Evolutionary conservation across 345 rosid species (phyloP).

Genomic region (Eucalyptus tenuipes): DNA sequence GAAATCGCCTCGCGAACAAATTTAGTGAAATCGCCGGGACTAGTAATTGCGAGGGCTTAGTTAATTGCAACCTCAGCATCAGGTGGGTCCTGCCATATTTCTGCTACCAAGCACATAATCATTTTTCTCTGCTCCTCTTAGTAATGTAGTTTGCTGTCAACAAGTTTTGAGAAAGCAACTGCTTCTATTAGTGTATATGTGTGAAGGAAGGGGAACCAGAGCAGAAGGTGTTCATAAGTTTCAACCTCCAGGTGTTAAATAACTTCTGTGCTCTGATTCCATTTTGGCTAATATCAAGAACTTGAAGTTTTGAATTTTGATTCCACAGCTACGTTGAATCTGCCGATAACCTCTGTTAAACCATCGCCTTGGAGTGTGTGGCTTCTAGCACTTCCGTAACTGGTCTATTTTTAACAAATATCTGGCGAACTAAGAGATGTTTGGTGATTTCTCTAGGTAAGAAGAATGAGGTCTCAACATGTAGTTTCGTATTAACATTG

Average conservation of each 20-base stretch:
- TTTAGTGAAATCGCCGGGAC: neutral
- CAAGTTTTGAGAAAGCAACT: neutral
- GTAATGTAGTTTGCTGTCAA: neutral
- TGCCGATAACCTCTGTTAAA: neutral
- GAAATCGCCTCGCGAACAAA: constrained; percentile 8
- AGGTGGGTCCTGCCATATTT: constrained; percentile 21
- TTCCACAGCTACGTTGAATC: neutral
- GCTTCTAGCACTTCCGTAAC: neutral
- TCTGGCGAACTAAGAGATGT: neutral
- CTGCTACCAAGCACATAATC: neutral
- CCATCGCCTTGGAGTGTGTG: neutral
- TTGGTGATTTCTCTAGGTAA: neutral
- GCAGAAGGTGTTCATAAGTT: neutral
- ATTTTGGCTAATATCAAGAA: neutral
- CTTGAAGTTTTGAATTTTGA: neutral
- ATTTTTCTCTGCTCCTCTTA: neutral
- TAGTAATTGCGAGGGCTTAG: neutral
- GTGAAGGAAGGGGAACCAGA: neutral
- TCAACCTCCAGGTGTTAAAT: neutral
- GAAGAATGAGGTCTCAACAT: neutral
- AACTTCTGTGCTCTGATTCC: neutral
- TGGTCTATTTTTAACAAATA: neutral
- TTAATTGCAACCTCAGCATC: constrained; percentile 47
- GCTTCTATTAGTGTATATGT: neutral
- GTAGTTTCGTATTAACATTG: neutral